phyloP scores from a whole-genome alignment of 768 basidiomycete genomes.

The Hortiboletus campestris region DNA sequence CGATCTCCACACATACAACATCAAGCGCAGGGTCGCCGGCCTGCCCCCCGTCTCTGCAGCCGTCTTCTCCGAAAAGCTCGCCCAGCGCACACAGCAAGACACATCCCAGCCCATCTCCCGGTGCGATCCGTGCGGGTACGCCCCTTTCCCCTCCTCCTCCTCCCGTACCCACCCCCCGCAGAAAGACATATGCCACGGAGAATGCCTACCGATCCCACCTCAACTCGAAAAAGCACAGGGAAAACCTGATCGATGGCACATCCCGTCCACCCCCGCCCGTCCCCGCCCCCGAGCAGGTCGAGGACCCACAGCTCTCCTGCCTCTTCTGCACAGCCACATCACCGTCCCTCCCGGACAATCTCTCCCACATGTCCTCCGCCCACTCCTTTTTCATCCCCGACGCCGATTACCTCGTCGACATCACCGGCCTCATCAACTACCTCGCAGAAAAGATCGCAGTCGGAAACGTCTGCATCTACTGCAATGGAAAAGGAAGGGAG shows the following conservation, averaged over 20 bases:
- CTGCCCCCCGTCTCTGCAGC: constrained; percentile 79
- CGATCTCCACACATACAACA: constrained; percentile 97
- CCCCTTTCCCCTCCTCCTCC: neutral
- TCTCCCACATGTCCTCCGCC: constrained; percentile 79
- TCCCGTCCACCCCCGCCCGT: neutral
- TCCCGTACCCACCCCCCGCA: constrained; percentile 29
- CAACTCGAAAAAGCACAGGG: constrained; percentile 85
- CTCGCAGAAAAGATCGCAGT: constrained; percentile 92
- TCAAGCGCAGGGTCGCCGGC: constrained; percentile 91
- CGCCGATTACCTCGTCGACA: constrained; percentile 83
- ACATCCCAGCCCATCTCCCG: constrained; percentile 55
- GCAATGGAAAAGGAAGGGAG: constrained; percentile 78
- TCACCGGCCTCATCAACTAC: constrained; percentile 76
- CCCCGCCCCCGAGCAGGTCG: neutral
- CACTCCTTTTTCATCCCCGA: constrained; percentile 99
- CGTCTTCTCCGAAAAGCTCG: constrained; percentile 85
- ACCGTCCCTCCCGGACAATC: constrained; percentile 57
- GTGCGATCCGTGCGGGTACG: constrained; percentile 86
- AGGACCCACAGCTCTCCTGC: constrained; percentile 50
- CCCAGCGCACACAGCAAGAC: constrained; percentile 68
- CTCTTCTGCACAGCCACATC: constrained; percentile 76
- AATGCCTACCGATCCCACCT: constrained; percentile 89
- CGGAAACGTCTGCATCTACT: constrained; percentile 91
- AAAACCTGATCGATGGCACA: constrained; percentile 58
- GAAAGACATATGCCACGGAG: constrained; percentile 86